Base-by-base conservation (phyloP, 768 basidiomycete genomes). In the Amanita subjunquillea region DNA sequence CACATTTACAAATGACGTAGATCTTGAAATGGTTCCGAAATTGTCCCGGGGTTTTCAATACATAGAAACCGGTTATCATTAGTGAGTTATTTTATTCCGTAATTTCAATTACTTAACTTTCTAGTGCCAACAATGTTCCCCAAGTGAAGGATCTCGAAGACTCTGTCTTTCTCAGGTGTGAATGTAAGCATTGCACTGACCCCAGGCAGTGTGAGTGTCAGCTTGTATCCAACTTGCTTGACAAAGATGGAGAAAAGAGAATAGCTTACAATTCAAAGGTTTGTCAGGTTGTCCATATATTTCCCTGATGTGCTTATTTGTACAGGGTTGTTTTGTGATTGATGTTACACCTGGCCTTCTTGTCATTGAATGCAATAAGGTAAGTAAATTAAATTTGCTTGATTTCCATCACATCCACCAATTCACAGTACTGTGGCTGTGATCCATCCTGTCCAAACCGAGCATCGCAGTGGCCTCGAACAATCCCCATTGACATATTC, bases 311-410 rank as follows among this genome's bases (percentile, higher is more conserved):
- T 23, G 15, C 3, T 34, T 42, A 29, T 54, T 12, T 39, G 40
- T 7, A 5, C 45, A 85, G 83, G 74, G 77, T 17, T 59, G 77
- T 6, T 82, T 77, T 58, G 63, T 64, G 2, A 77, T 80, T 57
- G 63, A 67, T 36, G 57, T 65, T 10, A 63, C 67, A 8, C 67
- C 61, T 12, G 78, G 78, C 0, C 58, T 65, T 0, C 77, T 81
- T 44, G 77, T 83, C 9, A 71, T 85, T 4, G 85, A 87, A 61
- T 87, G 85, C 55, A 87, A 85, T 56, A 66, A 72, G 60, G 84
- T 80, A 58, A 45, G 70, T 40, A 6, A 29, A 37, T 40, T 20
- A 22, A 3, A 51, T 45, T 15, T 20, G 38, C 48, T 41, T 34
- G 22, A 39, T 38, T 23, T 17, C 37, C 15, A 15, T 27, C 34